These are phyloP conservation scores for Achaetomiella virescens DNA, from an alignment of 495 filamentous ascomycete genomes.

Conservation along the genomic window DNA sequence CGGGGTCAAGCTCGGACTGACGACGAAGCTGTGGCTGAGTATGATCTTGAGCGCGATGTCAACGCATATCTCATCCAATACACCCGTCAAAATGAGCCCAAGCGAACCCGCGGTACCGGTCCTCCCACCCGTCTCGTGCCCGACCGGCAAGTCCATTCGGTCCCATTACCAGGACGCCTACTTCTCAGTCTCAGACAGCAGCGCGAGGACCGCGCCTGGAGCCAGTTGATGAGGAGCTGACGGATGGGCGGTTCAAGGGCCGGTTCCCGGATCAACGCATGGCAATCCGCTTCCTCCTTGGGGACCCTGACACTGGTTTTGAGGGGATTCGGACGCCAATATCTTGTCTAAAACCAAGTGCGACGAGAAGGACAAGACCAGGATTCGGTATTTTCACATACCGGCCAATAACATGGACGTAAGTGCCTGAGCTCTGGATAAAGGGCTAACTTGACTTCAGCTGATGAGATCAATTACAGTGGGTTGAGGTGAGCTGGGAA, in stretches of 20 bases:
- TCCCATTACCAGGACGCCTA: neutral
- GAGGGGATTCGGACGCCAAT: neutral
- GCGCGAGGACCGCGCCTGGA: neutral
- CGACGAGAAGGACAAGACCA: neutral
- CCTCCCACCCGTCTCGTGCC: no score
- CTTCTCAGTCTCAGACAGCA: neutral
- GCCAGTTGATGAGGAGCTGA: slow-evolving; percentile 9
- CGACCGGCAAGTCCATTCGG: no score
- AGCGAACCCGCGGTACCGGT: neutral
- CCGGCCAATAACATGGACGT: slow-evolving; percentile 22
- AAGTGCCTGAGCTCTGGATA: no score
- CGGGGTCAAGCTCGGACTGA: neutral
- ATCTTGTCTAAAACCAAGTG: slow-evolving; percentile 1
- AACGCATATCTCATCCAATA: slow-evolving; percentile 24
- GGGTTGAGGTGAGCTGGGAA: slow-evolving; percentile 13
- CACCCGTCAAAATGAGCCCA: neutral
- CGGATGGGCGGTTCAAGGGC: slow-evolving; percentile 14
- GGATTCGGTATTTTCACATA: slow-evolving; percentile 19
- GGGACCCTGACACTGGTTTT: no score
- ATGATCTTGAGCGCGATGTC: slow-evolving; percentile 15
- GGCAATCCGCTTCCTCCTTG: slow-evolving; percentile 7
- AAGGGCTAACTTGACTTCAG: neutral
- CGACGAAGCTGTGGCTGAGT: neutral
- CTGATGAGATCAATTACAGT: slow-evolving; percentile 7
- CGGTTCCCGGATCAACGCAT: slow-evolving; percentile 18